phyloP scores from a whole-genome alignment of 164 flowering plant genomes.

The Annona squamosa region DNA sequence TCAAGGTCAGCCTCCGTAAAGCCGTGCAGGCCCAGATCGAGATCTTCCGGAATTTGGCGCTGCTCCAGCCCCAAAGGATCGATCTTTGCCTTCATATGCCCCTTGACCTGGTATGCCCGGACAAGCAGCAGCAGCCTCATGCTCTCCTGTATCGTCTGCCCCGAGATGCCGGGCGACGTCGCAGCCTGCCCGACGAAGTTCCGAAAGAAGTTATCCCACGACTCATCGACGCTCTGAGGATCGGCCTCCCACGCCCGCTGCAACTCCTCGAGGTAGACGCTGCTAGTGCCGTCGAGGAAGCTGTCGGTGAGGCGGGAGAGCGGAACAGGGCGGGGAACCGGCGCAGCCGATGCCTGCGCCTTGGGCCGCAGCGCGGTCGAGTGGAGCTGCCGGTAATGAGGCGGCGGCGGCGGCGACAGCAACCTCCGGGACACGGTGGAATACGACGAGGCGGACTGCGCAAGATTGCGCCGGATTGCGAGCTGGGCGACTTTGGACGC shows the following conservation, averaged over 20 bases:
- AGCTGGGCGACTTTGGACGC: slow-evolving; percentile 54
- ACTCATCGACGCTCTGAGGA: slow-evolving; percentile 89
- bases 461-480: slow-evolving; percentile 50
- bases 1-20: slow-evolving; percentile 91
- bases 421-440: slow-evolving; percentile 30
- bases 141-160: slow-evolving; percentile 95
- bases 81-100: slow-evolving; percentile 89
- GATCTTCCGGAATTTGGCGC: slow-evolving; percentile 65
- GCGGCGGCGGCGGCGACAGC: slow-evolving; percentile 20
- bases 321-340: slow-evolving; percentile 88
- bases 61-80: slow-evolving; percentile 78
- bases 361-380: slow-evolving; percentile 40
- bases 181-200: slow-evolving; percentile 92
- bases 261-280: slow-evolving; percentile 89
- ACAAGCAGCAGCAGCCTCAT: slow-evolving; percentile 88
- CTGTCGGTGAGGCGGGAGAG: slow-evolving; percentile 84
- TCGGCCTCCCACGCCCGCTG: slow-evolving; percentile 97
- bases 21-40: slow-evolving; percentile 73
- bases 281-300: slow-evolving; percentile 91
- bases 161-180: slow-evolving; percentile 83
- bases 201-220: slow-evolving; percentile 96
- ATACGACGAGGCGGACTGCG: slow-evolving; percentile 23
- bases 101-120: slow-evolving; percentile 93
- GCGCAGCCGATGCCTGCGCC: slow-evolving; percentile 49
- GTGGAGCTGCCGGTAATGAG: slow-evolving; percentile 36